Evolutionary conservation across 768 basidiomycete genomes (phyloP).

Genomic region (Podaxis mareebaensis): DNA sequence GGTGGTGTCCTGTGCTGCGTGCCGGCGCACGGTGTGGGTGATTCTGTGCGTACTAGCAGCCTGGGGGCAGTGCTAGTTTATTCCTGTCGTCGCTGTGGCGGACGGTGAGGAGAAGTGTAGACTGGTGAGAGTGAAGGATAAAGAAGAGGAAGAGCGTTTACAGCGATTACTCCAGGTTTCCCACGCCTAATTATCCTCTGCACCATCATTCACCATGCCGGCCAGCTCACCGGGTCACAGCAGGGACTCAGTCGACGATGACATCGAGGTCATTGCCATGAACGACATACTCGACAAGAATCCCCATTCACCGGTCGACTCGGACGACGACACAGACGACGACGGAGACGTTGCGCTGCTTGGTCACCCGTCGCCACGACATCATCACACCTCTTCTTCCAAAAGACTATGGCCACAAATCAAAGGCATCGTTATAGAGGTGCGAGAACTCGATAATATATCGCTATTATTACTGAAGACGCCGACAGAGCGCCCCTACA

Average conservation of each 20-base stretch:
- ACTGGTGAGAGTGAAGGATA: constrained; percentile 12
- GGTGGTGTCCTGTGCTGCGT: not conserved
- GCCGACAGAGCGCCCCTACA: constrained; percentile 79
- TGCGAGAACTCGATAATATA: constrained; percentile 31
- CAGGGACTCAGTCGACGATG: constrained; percentile 27
- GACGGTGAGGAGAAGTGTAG: constrained; percentile 13
- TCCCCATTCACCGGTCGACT: constrained; percentile 32
- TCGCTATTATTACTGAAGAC: not conserved
- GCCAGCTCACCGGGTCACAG: constrained; percentile 30
- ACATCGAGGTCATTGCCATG: constrained; percentile 38
- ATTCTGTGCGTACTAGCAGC: not conserved
- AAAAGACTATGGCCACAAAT: constrained; percentile 53
- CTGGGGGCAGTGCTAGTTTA: constrained; percentile 14
- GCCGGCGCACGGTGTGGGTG: not conserved
- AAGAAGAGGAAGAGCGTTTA: constrained; percentile 14
- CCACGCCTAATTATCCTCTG: constrained; percentile 13
- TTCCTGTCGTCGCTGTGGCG: constrained; percentile 18
- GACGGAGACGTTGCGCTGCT: constrained; percentile 50
- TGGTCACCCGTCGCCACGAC: constrained; percentile 21
- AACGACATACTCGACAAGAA: constrained; percentile 23
- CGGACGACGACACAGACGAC: constrained; percentile 33
- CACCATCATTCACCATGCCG: constrained; percentile 24
- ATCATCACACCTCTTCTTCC: constrained; percentile 15
- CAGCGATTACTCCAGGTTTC: constrained; percentile 19
- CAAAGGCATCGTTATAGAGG: constrained; percentile 70